Base-by-base conservation (phyloP, 306 rosid genomes). In the Oxytropis ochrocephala region DNA sequence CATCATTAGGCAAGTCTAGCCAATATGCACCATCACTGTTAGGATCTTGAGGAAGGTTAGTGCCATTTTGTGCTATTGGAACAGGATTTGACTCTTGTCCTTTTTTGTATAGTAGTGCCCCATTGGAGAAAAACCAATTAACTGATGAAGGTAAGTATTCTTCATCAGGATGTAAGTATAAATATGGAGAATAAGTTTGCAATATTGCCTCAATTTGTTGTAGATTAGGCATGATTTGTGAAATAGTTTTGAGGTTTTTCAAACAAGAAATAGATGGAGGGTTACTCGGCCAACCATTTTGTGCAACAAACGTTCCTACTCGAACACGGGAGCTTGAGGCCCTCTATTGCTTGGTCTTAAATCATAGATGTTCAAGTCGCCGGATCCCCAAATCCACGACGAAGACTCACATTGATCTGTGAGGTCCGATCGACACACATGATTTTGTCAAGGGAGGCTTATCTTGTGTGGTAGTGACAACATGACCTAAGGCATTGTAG, bases 1-100 rank as follows among this genome's bases (percentile, higher is more conserved):
- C 44, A 21, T 85, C 96, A 0, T 2, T 61, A 1, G 97, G 96
- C 0, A 89, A 76, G 76, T 89, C 90, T 11, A 92, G 4, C 95
- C 96, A 92, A 65, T 78, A 92, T 3, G 82, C 75, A 13, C 82
- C 95, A 21, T 89, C 98, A 12, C 70, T 92, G 62, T 77, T 56
- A 17, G 78, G 88, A 9, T 85, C 96, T 46, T 83, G 90, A 29
- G 95, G 98, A 19, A 92, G 89, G 68, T 87, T 89, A 6, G 84
- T 56, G 6, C 98, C 95, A 2, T 52, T 74, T 17, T 79, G 78
- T 6, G 79, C 75, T 4, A 89, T 54, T 9, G 81, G 36, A 0
- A 81, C 76, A 14, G 96, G 94, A 2, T 80, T 84, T 30, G 89
- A 59, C 14, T 80, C 88, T 11, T 86, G 63, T 1, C 82, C 84